phyloP scores from a whole-genome alignment of 176 grass and related monocot species.

The Zea mays region Zm-B73-REFERENCE-NAM-5.0 NC_050105.1:82020501-82021000 shows the following conservation, averaged over 20 bases:
- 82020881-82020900: no score
- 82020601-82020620: neutral
- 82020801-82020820: neutral
- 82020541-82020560: neutral
- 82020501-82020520: no score
- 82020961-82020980: no score
- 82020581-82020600: neutral
- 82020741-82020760: neutral
- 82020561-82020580: neutral
- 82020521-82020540: no score
- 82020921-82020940: no score
- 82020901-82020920: no score
- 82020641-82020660: neutral
- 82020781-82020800: neutral
- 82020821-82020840: neutral
- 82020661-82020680: neutral
- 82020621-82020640: neutral
- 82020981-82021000: no score
- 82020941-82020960: no score
- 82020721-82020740: neutral
- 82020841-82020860: no score
- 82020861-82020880: no score
- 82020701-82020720: neutral
- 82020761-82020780: neutral
- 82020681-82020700: neutral